phyloP scores from a whole-genome alignment of 1,139 yeast species.

The Saccharomyces uvarum region DNA sequence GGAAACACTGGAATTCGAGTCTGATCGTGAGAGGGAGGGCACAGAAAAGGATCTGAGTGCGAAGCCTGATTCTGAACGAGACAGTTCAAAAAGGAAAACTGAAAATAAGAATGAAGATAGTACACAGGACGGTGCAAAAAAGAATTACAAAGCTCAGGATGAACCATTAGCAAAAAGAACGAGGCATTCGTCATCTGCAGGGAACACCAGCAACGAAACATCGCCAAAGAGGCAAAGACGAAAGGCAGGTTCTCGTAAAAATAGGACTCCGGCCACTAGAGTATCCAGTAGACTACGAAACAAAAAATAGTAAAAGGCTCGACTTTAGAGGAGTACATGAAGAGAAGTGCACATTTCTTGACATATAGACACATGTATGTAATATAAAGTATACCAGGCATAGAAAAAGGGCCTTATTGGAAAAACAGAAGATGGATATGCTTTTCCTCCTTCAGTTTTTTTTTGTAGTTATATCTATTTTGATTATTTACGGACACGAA shows the following conservation, averaged over 20 bases:
- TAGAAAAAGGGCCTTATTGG: neutral
- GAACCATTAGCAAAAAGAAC: constrained; percentile 27
- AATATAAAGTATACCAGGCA: neutral
- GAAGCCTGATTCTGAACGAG: constrained; percentile 6
- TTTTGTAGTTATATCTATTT: neutral
- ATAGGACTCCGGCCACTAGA: constrained; percentile 11
- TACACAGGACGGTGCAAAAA: constrained; percentile 5
- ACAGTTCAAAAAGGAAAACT: neutral
- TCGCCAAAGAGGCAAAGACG: constrained; percentile 21
- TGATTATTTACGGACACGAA: neutral
- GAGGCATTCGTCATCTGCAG: constrained; percentile 20
- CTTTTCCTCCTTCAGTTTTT: neutral
- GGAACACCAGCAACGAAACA: constrained; percentile 8
- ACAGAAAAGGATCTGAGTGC: constrained; percentile 2
- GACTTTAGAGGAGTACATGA: neutral
- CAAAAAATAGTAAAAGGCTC: constrained; percentile 13
- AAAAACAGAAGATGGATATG: neutral
- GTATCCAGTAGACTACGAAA: constrained; percentile 27
- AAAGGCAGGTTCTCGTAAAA: constrained; percentile 6
- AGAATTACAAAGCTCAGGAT: constrained; percentile 11
- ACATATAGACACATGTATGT: neutral
- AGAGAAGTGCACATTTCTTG: neutral
- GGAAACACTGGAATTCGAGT: constrained; percentile 2
- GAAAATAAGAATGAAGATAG: constrained; percentile 2
- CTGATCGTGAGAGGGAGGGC: constrained; percentile 7